These are phyloP conservation scores for Gyromitra esculenta DNA, from an alignment of 2,329 filamentous ascomycete species.

Conservation along the genomic window DNA sequence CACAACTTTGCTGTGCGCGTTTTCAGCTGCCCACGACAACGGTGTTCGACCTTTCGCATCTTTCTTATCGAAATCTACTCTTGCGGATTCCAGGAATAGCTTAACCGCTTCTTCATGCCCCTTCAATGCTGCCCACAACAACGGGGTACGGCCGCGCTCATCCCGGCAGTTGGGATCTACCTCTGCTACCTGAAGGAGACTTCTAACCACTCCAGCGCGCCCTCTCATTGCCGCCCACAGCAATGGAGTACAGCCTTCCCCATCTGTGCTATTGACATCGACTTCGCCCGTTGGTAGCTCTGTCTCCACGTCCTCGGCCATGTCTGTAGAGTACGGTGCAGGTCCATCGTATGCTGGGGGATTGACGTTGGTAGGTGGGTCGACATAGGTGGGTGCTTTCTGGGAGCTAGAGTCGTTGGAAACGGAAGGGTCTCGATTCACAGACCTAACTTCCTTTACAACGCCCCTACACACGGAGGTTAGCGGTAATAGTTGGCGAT, in stretches of 20 bases:
- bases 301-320: not conserved
- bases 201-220: not conserved
- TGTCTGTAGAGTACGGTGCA: not conserved
- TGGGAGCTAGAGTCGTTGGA: not conserved
- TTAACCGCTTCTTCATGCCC: conserved; percentile 24
- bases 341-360: not conserved
- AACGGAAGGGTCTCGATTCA: not conserved
- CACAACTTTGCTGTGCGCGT: not conserved
- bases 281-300: not conserved
- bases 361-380: not conserved
- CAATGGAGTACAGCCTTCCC: not conserved
- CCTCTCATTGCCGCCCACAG: not conserved
- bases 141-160: conserved; percentile 29
- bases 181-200: not conserved
- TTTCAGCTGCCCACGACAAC: not conserved
- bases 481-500: not conserved
- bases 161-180: not conserved
- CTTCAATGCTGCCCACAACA: conserved; percentile 27
- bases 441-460: not conserved
- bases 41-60: not conserved
- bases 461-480: not conserved
- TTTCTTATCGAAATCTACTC: not conserved
- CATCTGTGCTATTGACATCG: not conserved
- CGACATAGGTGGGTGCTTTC: not conserved
- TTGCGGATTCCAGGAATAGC: not conserved